These are phyloP conservation scores for Silene conica DNA, from an alignment of 148 eudicot species.

Conservation along the genomic window DNA sequence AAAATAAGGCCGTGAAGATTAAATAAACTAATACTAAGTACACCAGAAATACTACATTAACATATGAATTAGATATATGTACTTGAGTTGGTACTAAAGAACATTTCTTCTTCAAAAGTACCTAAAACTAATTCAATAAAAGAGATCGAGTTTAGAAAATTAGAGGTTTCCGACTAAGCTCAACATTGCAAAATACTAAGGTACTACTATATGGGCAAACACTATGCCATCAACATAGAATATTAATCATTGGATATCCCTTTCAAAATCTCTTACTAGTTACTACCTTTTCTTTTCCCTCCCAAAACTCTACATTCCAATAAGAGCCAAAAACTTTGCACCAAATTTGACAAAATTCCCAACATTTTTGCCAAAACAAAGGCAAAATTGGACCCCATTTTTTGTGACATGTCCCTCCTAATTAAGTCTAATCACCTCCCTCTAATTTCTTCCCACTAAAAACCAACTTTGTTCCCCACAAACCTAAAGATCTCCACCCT, in stretches of 20 bases:
- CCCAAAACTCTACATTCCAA: slow-evolving; percentile 22
- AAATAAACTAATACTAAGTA: too few relatives aligned
- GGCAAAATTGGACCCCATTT: slow-evolving; percentile 20
- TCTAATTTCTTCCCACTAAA: slow-evolving; percentile 33
- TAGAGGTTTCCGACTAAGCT: slow-evolving; percentile 15
- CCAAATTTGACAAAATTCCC: slow-evolving; percentile 34
- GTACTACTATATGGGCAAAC: slow-evolving; percentile 18
- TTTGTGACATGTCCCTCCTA: not conserved
- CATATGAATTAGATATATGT: too few relatives aligned
- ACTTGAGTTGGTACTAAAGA: too few relatives aligned
- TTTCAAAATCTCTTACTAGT: slow-evolving; percentile 17
- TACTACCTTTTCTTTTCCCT: slow-evolving; percentile 31
- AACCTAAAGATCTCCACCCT: slow-evolving; percentile 19
- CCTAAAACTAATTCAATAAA: slow-evolving; percentile 1
- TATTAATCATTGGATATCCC: slow-evolving; percentile 24
- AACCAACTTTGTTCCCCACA: slow-evolving; percentile 31
- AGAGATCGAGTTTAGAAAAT: not conserved
- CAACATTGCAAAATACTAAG: not conserved
- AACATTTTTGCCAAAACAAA: slow-evolving; percentile 29
- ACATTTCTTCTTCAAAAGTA: not conserved
- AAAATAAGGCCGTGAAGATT: too few relatives aligned
- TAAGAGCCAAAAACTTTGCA: slow-evolving; percentile 32
- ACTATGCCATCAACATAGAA: slow-evolving; percentile 19
- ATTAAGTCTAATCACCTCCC: slow-evolving; percentile 28
- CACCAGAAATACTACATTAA: too few relatives aligned